Evolutionary conservation across 2,329 filamentous ascomycete genomes (phyloP), one percentile per base, ranked within the genome.

Genomic region (Fusarium sp.): DNA sequence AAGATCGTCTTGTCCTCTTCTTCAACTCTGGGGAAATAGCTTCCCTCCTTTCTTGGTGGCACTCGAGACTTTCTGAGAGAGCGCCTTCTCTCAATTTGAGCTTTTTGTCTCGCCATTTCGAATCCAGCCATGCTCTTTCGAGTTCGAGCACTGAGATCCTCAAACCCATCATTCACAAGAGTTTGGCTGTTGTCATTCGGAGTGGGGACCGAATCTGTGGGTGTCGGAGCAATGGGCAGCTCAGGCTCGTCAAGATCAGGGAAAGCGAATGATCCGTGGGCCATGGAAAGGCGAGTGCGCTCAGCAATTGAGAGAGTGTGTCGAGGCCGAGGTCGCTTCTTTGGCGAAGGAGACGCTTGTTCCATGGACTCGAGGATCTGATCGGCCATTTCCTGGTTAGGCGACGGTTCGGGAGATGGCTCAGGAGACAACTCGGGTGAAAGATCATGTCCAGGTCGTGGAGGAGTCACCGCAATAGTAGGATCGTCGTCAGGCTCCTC

Each of bases 211-310:
- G 73, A 43, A 22, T 64, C 64, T 30, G 45, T 50, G 2, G 76
- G 62, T 0, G 72, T 67, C 9, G 73, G 74, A 10, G 62, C 63
- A 27, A 70, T 68, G 6, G 71, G 70, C n/a, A 75, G 71, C 27
- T 80, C 79, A 1, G 76, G 66, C 33, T 82, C 81, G 7, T 82
- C 79, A 4, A 79, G 79, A 2, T 83, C 78, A 0, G 80, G 73
- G 43, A 81, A 81, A 2, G 77, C 75, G 15, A 79, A 80, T 2
- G 90, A 88, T 56, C 89, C 85, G 4, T 91, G 87, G 1, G 92
- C 90, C 91, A 98, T 96, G 20, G 94, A 95, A 63, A 95, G 87
- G 20, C 93, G 90, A 1, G 95, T 97, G 57, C 95, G 92, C 79
- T 97, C 95, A 5, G 92, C 89, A 0, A 97, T 87, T 0, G 92